These are phyloP conservation scores for Pestalotiopsis sp. DNA, from an alignment of 2,329 filamentous ascomycete species.

Conservation along the genomic window DNA sequence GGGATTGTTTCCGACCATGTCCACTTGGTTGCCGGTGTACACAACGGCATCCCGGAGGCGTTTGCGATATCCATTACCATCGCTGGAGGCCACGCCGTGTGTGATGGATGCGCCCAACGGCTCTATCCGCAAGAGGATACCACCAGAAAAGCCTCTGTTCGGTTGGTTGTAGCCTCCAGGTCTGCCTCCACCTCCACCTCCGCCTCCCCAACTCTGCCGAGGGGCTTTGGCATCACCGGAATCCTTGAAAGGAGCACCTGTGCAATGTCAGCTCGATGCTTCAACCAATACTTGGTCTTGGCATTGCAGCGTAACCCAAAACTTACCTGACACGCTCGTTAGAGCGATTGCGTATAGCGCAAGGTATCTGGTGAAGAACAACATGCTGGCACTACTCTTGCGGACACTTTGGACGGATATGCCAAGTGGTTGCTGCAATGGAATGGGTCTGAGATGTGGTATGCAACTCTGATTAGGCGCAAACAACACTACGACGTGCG, in stretches of 20 bases:
- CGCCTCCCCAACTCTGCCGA: not conserved
- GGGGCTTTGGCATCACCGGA: not conserved
- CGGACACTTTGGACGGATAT: not conserved
- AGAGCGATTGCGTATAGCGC: not conserved
- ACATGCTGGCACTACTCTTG: not conserved
- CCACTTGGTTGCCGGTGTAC: conserved; percentile 31
- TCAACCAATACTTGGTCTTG: no score
- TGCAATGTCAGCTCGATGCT: not conserved
- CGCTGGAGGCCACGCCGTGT: conserved; percentile 33
- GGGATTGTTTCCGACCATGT: conserved; percentile 40
- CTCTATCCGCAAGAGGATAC: conserved; percentile 35
- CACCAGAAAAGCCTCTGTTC: conserved; percentile 20
- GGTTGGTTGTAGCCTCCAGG: not conserved
- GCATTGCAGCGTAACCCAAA: no score
- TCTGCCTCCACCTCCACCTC: not conserved
- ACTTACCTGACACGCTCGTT: not conserved
- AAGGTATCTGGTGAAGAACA: not conserved
- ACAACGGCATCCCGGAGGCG: conserved; percentile 36
- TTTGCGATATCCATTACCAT: conserved; percentile 40
- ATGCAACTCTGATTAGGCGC: not conserved
- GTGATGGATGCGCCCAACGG: conserved; percentile 42
- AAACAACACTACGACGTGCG: not conserved
- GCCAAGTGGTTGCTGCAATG: not conserved
- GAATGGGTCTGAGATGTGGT: not conserved
- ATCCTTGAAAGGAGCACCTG: not conserved